These are phyloP conservation scores for Candida berthetii DNA, from an alignment of 805 yeast species.

Conservation along the genomic window DNA sequence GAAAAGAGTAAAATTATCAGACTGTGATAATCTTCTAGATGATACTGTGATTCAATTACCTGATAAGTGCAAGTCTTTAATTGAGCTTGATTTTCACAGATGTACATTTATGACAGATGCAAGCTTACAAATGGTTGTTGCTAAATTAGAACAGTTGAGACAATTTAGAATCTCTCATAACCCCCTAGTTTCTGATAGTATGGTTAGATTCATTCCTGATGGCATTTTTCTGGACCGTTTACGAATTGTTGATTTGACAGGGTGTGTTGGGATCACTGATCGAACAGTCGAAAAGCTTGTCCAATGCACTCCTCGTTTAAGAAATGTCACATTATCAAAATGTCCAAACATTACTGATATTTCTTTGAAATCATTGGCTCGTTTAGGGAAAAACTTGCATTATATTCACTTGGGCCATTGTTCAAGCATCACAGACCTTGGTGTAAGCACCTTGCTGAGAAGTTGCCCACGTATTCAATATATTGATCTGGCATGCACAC, in stretches of 20 bases:
- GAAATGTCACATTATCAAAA: constrained; percentile 86
- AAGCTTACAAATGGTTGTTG: constrained; percentile 52
- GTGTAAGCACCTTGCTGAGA: constrained; percentile 69
- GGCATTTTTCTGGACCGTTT: constrained; percentile 52
- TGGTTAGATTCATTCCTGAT: constrained; percentile 49
- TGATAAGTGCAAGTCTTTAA: constrained; percentile 68
- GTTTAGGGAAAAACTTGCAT: constrained; percentile 73
- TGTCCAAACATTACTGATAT: constrained; percentile 84
- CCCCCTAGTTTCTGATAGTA: constrained; percentile 57
- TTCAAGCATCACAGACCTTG: constrained; percentile 80
- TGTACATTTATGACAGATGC: constrained; percentile 68
- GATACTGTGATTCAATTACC: constrained; percentile 53
- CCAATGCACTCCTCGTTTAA: constrained; percentile 70
- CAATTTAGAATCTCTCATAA: constrained; percentile 82
- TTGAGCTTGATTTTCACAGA: constrained; percentile 84
- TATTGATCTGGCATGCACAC: constrained; percentile 90
- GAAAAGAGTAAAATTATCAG: constrained; percentile 77
- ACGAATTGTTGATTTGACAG: constrained; percentile 80
- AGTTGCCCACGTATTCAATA: constrained; percentile 83
- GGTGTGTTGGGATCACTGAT: constrained; percentile 78
- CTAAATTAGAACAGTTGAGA: constrained; percentile 62
- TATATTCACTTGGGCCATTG: constrained; percentile 95
- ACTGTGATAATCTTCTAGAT: constrained; percentile 62
- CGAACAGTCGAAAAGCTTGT: constrained; percentile 68
- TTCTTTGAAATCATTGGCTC: constrained; percentile 63